Base-by-base conservation (phyloP, 75 land plant genomes). In the Larix kaempferi region DNA sequence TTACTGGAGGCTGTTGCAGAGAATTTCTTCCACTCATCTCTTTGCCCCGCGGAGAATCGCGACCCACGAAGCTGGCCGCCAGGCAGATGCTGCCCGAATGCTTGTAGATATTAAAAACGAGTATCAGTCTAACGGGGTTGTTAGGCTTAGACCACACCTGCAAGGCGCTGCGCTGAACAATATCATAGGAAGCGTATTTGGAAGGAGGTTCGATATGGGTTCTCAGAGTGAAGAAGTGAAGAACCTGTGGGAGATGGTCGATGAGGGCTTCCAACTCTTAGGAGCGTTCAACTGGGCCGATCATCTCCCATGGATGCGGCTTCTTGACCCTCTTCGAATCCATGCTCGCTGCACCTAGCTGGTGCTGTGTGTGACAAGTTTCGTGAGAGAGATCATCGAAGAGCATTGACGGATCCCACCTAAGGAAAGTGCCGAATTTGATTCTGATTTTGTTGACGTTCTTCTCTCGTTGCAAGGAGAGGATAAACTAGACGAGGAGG, bases 261-360 rank as follows among this genome's bases (percentile, higher is more conserved):
- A 83, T 6, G 94, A 91, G 78, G 91, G 94, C 5, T 91, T 91
- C 72, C 89, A 91, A 69, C 85, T 89, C 1, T 76, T 88, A 14
- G 90, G 92, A 5, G 89, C 92, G 0, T 92, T 89, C 84, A 89
- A 92, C 82, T 92, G 86, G 88, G 86, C 88, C 2, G 92, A 92
- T 54, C 84, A 88, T 59, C 78, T 92, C 0, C 94, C 94, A 0
- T 84, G 84, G 79, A 73, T 81, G 8, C 41, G 73, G n/a, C 54
- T 82, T 52, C 21, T 57, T 57, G 94, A 92, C 60, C 86, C 88
- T 4, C 74, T 56, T 37, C 57, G 73, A 64, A 80, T 92, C 59
- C 41, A 72, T 13, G 60, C 77, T 57, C 84, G 90, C 0, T 92
- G 90, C 83, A 80, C 41, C 2, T 57, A 21, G 1, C 87, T 92